Evolutionary conservation across 2,329 filamentous ascomycete genomes (phyloP).

Genomic region (Fusarium sp.): DNA sequence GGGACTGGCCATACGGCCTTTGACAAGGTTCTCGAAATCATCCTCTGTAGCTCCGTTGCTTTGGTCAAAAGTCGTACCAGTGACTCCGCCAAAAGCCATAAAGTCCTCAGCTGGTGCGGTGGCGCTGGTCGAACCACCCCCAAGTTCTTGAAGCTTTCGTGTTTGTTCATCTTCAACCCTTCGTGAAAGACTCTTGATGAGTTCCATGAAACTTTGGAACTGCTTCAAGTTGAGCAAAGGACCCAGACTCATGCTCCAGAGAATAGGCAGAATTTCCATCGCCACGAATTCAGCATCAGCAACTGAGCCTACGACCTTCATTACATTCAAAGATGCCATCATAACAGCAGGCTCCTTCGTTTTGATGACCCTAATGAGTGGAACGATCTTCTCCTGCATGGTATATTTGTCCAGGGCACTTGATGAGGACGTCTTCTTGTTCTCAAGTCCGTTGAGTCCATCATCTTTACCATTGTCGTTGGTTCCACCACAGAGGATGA

Average conservation of each 20-base stretch:
- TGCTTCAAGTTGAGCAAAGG: constrained; percentile 88
- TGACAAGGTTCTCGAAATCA: constrained; percentile 91
- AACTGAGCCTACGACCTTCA: constrained; percentile 82
- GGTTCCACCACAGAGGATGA: constrained; percentile 86
- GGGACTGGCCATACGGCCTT: constrained; percentile 66
- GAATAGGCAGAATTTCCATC: constrained; percentile 86
- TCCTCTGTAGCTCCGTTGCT: constrained; percentile 69
- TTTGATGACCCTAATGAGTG: constrained; percentile 90
- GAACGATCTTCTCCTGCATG: constrained; percentile 96
- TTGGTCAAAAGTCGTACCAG: constrained; percentile 68
- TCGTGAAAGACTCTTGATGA: constrained; percentile 83
- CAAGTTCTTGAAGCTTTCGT: constrained; percentile 87
- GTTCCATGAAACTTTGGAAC: constrained; percentile 89
- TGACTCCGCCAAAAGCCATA: constrained; percentile 76
- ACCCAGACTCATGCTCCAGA: constrained; percentile 93
- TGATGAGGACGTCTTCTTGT: constrained; percentile 73
- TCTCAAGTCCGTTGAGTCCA: constrained; percentile 80
- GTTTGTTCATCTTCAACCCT: constrained; percentile 90
- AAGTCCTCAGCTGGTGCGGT: constrained; percentile 72
- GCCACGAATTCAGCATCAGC: constrained; percentile 93
- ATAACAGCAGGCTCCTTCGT: constrained; percentile 98
- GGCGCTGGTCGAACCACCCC: constrained; percentile 66
- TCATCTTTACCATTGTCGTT: constrained; percentile 66
- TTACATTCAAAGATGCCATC: constrained; percentile 89
- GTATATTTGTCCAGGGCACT: constrained; percentile 96